Evolutionary conservation across 805 yeast species (phyloP), one percentile per base, ranked within the genome.

Genomic region (Starmerella riodocensis): DNA sequence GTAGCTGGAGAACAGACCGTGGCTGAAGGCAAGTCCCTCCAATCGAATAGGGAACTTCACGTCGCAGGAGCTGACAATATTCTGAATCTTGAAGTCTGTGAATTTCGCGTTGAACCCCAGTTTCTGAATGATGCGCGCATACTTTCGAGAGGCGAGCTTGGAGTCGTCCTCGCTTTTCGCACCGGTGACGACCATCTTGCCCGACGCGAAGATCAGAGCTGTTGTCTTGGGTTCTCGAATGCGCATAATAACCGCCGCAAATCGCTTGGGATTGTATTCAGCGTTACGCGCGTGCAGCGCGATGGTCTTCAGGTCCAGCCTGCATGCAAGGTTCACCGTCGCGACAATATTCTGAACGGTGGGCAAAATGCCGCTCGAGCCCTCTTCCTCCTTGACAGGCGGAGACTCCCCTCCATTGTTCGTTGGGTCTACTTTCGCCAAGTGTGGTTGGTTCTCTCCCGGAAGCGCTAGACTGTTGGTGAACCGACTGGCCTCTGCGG

Each of bases 181-280:
- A 73, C 98, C 98, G 23, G 97, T 91, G 13, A 91, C 98, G 51
- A 91, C 98, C 98, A 91, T 91, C 62, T 91, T 91, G 55, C 98
- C 98, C 2, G 96, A 85, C 1, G 98, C 98, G 61, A 91, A 91
- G 50, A 91, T 91, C 51, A 91, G 69, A 0, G 98, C 97, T 2
- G 98, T 91, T 1, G 98, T 91, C 61, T 91, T 91, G 14, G 98
- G 98, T 60, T 91, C 98, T 63, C 98, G 75, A 53, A 91, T 91
- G 70, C 98, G 82, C 98, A 91, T 91, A 53, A 91, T 91, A 36
- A 91, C 98, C 43, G 98, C 98, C 12, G 98, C 98, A 67, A 91
- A 91, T 67, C 98, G 93, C 59, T 60, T 55, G 37, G 98, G 98
- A 55, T 91, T 91, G 64, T 91, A 91, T 61, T 91, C 98, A 26